Evolutionary conservation across 2,329 filamentous ascomycete genomes (phyloP).

Genomic region (Cytospora piceicola): DNA sequence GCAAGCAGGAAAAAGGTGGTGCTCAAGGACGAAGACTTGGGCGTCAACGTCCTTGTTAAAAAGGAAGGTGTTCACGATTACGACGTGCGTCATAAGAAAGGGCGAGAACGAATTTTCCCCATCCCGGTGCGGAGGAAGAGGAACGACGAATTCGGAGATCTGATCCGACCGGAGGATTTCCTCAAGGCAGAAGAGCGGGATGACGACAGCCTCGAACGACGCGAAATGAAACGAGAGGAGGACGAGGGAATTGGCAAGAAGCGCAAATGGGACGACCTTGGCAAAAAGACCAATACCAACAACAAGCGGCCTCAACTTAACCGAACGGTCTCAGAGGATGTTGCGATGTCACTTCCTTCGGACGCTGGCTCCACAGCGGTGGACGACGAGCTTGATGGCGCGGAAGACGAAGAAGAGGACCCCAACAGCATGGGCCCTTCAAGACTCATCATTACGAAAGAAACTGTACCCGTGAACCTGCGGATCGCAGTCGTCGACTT

Average conservation of each 20-base stretch:
- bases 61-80: slow-evolving; percentile 92
- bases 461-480: slow-evolving; percentile 69
- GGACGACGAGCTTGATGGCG: slow-evolving; percentile 62
- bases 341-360: slow-evolving; percentile 43
- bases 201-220: slow-evolving; percentile 67
- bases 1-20: slow-evolving; percentile 83
- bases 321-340: slow-evolving; percentile 49
- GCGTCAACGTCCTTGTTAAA: slow-evolving; percentile 86
- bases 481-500: slow-evolving; percentile 90
- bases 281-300: slow-evolving; percentile 47
- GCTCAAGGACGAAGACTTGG: slow-evolving; percentile 85
- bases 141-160: slow-evolving; percentile 84
- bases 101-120: slow-evolving; percentile 90
- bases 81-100: slow-evolving; percentile 87
- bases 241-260: slow-evolving; percentile 82
- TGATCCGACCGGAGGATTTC: slow-evolving; percentile 93
- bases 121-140: slow-evolving; percentile 78
- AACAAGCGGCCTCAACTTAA: slow-evolving; percentile 64
- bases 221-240: slow-evolving; percentile 52
- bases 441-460: slow-evolving; percentile 69
- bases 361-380: slow-evolving; percentile 44
- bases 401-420: slow-evolving; percentile 58
- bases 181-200: slow-evolving; percentile 90
- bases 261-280: slow-evolving; percentile 84
- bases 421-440: slow-evolving; percentile 65